Base-by-base conservation (phyloP, 2,329 filamentous ascomycete genomes). In the Apiospora phragmitis region DNA sequence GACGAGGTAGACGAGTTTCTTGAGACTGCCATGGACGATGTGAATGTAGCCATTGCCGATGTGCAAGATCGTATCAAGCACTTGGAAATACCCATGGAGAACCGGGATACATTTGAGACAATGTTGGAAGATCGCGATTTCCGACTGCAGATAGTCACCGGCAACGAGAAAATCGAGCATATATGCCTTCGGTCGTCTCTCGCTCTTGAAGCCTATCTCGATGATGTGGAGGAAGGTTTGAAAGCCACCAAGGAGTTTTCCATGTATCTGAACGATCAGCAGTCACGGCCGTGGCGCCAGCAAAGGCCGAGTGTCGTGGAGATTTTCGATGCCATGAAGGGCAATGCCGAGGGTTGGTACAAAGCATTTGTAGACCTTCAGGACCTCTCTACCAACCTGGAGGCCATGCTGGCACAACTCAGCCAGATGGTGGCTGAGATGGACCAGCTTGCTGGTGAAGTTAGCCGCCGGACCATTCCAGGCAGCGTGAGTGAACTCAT, bases 1-100 rank as follows among this genome's bases (percentile, higher is more conserved):
- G 93, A 97, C 78, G 95, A 98, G 80, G 90, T 98, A 41, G 96
- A 98, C 81, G 91, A 92, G 76, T 98, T 97, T 77, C 85, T 98
- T 43, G 94, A 97, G 80, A 90, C 93, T 24, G 93, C 94, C 0
- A 89, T 94, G 59, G 94, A 97, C 76, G 95, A 98, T 79, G 90
- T 98, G 68, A 88, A 92, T 65, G 85, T 94, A 68, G 94, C 94
- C 5, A 88, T 91, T 62, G 85, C 90, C 72, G 96, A 98, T 79
- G 90, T 98, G 73, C 88, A 89, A 70, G 92, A 94, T 73, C 90
- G 95, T 32, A 91, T 97, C 72, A 91, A 92, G 71, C 92, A 93
- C 79, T 85, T 98, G 69, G 92, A 92, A 78, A 83, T 97, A 51
- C 95, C 95, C 2, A 90, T 98, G 82, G 88, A 93, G 74, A 96